These are phyloP conservation scores for Malassezia caprae DNA, from an alignment of 1,284 basidiomycete species.

Conservation along the genomic window DNA sequence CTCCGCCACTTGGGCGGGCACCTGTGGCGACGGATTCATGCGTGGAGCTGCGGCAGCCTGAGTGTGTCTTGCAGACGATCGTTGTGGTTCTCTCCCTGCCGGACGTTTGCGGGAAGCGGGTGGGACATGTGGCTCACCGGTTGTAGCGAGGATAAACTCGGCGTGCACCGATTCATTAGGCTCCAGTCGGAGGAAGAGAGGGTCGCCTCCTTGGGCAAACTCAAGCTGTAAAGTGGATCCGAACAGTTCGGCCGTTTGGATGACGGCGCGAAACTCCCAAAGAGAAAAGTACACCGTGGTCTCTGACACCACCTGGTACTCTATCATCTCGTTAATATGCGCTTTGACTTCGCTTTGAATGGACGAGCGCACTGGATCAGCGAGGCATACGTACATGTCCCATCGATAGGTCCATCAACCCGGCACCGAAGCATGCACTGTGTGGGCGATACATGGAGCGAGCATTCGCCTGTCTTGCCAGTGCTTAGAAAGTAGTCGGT, in stretches of 20 bases:
- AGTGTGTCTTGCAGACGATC: background rate
- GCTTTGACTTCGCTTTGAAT: slow-evolving; percentile 29
- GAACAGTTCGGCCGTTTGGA: slow-evolving; percentile 22
- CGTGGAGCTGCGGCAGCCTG: background rate
- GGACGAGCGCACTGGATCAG: slow-evolving; percentile 9
- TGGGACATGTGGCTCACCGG: slow-evolving; percentile 1
- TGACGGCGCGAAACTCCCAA: slow-evolving; percentile 30
- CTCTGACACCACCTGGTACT: slow-evolving; percentile 20
- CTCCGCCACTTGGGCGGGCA: background rate
- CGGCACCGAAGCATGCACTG: slow-evolving; percentile 21
- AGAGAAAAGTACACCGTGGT: slow-evolving; percentile 24
- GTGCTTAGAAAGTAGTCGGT: slow-evolving; percentile 27
- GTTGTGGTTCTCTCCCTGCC: background rate
- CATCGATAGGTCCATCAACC: slow-evolving; percentile 11
- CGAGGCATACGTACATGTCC: background rate
- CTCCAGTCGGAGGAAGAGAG: slow-evolving; percentile 26
- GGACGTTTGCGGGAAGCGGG: background rate
- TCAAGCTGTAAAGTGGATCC: slow-evolving; percentile 19
- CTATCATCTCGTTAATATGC: slow-evolving; percentile 21
- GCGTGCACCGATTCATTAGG: slow-evolving; percentile 16
- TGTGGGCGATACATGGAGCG: slow-evolving; percentile 17
- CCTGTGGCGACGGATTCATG: background rate
- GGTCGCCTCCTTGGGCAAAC: slow-evolving; percentile 30
- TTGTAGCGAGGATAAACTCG: slow-evolving; percentile 33
- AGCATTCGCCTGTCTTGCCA: slow-evolving; percentile 26